phyloP scores from a whole-genome alignment of 1,284 basidiomycete genomes.

The Puccinia triticina region DNA sequence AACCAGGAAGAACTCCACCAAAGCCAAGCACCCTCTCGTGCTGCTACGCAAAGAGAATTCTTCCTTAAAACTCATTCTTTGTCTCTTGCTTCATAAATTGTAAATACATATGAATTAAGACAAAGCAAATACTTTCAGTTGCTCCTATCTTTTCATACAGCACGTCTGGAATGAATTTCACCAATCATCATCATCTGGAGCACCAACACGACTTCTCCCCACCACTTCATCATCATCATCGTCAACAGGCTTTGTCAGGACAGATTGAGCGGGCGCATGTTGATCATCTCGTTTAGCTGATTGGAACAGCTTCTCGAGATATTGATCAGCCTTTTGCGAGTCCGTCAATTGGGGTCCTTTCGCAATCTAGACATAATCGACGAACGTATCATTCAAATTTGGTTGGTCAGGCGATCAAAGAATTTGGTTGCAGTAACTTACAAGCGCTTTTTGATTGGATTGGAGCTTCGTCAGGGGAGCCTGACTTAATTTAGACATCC shows the following conservation, averaged over 20 bases:
- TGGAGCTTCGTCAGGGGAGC: not conserved
- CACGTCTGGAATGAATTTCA: not conserved
- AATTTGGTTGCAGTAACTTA: not conserved
- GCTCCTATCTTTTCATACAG: no score
- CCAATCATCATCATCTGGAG: slow-evolving; percentile 44
- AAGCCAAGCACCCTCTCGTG: no score
- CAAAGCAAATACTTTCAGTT: no score
- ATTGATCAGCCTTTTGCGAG: slow-evolving; percentile 40
- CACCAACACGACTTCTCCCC: slow-evolving; percentile 33
- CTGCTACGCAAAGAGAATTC: no score
- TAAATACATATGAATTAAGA: no score
- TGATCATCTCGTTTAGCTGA: slow-evolving; percentile 44
- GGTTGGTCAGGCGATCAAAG: not conserved
- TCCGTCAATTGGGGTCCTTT: slow-evolving; percentile 38
- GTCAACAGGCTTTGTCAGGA: not conserved
- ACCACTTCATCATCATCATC: slow-evolving; percentile 38
- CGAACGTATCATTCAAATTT: not conserved
- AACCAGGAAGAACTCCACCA: no score
- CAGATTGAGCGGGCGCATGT: not conserved
- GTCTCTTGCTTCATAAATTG: no score
- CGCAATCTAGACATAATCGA: slow-evolving; percentile 6
- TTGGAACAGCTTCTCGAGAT: slow-evolving; percentile 40
- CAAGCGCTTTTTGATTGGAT: slow-evolving; percentile 32
- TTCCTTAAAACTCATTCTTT: no score
- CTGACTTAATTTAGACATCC: slow-evolving; percentile 60